Base-by-base conservation (phyloP, 768 basidiomycete species). In the Lactarius pseudohatsudake region DNA sequence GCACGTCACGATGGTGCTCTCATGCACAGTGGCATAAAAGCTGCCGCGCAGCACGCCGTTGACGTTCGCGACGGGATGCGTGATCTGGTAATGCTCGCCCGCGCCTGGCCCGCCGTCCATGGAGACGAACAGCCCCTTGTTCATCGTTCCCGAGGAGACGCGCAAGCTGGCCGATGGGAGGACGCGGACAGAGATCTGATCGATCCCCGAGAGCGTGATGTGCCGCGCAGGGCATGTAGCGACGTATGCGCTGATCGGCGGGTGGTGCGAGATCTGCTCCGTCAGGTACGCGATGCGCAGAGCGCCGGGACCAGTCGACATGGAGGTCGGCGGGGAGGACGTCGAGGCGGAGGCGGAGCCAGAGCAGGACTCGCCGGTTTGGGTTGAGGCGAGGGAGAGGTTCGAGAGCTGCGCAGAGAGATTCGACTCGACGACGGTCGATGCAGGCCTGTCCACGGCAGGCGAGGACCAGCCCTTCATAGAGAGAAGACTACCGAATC, bases 221-320 rank as follows among this genome's bases (percentile, higher is more conserved):
- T 85, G 84, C 30, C 87, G 85, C 50, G 85, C 79, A 0, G 95
- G 93, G 75, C 92, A 96, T 4, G 79, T 68, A 8, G 90, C 92
- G 69, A 86, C 88, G 74, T 87, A 96, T 0, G 91, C 87, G 1
- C 94, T 96, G 36, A 98, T 86, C 3, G 97, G 97, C 0, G 97
- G 97, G 73, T 99, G 97, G 77, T 99, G 97, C 2, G 92, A 97
- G 57, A 98, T 88, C 77, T 97, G 96, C 76, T 97, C 96, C 16
- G 94, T 96, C 57, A 96, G 77, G 76, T 85, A 96, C 7, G 86
- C 84, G 54, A 96, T 85, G 40, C 93, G 89, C 18, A 86, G 76
- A 13, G 50, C 28, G 8, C 57, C 50, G 11, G 77, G 73, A 20
- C 72, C 74, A 4, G 65, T 56, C 18, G 73, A 71, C 26, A 69